These are phyloP conservation scores for Gossypium sturtianum DNA, from an alignment of 345 rosid genomes.

Conservation along the genomic window DNA sequence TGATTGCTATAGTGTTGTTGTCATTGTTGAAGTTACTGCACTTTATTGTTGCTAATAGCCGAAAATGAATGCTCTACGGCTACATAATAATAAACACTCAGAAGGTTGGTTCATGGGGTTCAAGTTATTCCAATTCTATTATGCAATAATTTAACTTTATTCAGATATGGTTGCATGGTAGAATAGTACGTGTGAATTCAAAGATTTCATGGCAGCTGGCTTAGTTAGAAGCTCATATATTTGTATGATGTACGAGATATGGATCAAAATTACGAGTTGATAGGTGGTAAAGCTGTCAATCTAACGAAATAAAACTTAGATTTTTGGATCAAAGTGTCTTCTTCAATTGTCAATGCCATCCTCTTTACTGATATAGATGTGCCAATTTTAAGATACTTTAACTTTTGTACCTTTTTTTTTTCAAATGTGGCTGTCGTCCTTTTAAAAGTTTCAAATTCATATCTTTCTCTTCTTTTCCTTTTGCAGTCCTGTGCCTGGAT, in stretches of 20 bases:
- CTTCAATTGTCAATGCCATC: background rate
- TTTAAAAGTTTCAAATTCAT: background rate
- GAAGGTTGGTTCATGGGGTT: background rate
- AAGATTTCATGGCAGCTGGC: background rate
- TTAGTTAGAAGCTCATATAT: background rate
- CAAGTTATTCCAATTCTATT: background rate
- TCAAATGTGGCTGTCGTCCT: background rate
- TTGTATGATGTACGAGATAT: background rate
- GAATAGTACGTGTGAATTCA: background rate
- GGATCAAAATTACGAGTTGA: background rate
- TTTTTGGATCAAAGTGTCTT: background rate
- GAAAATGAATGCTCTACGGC: background rate
- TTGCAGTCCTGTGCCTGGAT: conserved; percentile 52
- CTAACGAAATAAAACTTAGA: background rate
- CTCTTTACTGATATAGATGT: background rate
- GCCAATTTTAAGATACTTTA: background rate
- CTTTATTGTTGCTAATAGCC: background rate
- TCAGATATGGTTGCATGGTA: background rate
- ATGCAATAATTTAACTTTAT: background rate
- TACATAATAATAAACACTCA: background rate
- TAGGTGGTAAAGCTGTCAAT: background rate
- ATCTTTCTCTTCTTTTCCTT: background rate
- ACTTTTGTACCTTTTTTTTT: background rate
- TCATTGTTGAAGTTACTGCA: background rate
- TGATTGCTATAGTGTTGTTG: background rate